Evolutionary conservation across 177 flowering plant species (phyloP).

Genomic region (Vitis hybrid): DNA sequence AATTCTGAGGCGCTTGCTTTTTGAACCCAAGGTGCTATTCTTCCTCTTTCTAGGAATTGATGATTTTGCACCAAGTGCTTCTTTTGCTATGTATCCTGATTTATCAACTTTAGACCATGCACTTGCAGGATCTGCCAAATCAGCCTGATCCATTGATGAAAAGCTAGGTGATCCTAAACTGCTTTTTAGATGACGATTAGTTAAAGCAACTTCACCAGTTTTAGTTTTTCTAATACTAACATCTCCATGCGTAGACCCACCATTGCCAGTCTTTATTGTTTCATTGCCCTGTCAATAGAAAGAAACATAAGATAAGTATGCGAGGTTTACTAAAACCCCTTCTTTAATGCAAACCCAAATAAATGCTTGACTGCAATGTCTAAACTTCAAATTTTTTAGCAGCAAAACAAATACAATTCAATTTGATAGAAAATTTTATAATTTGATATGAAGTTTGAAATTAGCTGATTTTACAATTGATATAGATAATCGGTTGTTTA

Average conservation of each 20-base stretch:
- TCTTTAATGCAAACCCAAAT: too few species aligned
- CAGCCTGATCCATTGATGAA: conserved; percentile 39
- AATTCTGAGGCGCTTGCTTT: conserved; percentile 60
- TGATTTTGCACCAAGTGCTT: conserved; percentile 38
- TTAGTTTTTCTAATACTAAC: conserved; percentile 35
- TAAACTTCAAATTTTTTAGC: too few species aligned
- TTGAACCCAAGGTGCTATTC: conserved; percentile 54
- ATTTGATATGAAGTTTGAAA: too few species aligned
- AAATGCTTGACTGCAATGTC: too few species aligned
- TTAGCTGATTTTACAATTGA: too few species aligned
- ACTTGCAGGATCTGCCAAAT: conserved; percentile 42
- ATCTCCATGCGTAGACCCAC: conserved; percentile 38
- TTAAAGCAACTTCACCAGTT: conserved; percentile 22
- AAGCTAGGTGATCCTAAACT: conserved; percentile 20
- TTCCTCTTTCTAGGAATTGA: conserved; percentile 59
- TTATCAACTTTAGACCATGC: conserved; percentile 56
- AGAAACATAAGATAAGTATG: neutral
- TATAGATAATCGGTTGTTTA: too few species aligned
- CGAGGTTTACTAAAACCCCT: neutral
- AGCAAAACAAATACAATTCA: too few species aligned
- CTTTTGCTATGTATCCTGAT: conserved; percentile 57
- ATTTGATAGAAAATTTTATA: too few species aligned
- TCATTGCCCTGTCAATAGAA: conserved; percentile 53
- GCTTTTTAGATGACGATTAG: conserved; percentile 16
- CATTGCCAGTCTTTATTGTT: conserved; percentile 29